A percentile compares a stretch with the other conserved stretches of the same genome.
Conservation (phyloP, 2,329 filamentous ascomycete genomes). For the Aspergillus fijiensis region DNA sequence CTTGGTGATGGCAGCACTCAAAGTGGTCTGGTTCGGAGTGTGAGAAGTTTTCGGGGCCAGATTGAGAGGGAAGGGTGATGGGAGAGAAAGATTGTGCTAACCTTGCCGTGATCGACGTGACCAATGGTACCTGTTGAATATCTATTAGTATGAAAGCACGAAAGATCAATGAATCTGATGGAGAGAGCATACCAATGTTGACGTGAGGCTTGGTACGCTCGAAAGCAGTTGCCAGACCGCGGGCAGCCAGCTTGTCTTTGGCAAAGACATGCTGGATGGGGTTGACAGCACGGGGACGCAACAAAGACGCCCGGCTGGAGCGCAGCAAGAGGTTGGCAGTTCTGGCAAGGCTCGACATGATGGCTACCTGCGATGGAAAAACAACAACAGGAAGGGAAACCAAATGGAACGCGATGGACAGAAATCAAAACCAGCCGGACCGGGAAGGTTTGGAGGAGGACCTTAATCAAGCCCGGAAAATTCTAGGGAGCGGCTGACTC, state of each 20-base stretch:
- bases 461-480: conserved; percentile 25
- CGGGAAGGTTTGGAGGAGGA: conserved; percentile 11
- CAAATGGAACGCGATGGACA: conserved; percentile 30
- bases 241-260: conserved; percentile 46
- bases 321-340: conserved; percentile 76
- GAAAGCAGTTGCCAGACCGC: conserved; percentile 65
- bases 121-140: conserved; percentile 78
- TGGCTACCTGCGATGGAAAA: conserved; percentile 43
- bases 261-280: conserved; percentile 65
- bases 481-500: conserved; percentile 43
- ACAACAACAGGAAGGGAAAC: conserved; percentile 28
- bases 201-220: conserved; percentile 95
- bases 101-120: conserved; percentile 99
- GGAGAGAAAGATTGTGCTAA: conserved; percentile 42
- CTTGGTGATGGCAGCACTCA: conserved; percentile 98
- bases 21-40: conserved; percentile 69
- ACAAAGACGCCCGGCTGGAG: conserved; percentile 73
- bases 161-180: background rate
- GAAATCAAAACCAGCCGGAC: conserved; percentile 22
- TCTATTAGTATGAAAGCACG: background rate
- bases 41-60: conserved; percentile 11
- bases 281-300: conserved; percentile 66
- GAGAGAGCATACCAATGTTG: conserved; percentile 75
- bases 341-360: conserved; percentile 79
- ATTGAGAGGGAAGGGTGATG: conserved; percentile 1